Percentiles rank a stretch among this genome's conserved stretches.
These are phyloP conservation scores for Penstemon eatonii DNA, from an alignment of 257 asterid genomes.

Conservation along the genomic window DNA sequence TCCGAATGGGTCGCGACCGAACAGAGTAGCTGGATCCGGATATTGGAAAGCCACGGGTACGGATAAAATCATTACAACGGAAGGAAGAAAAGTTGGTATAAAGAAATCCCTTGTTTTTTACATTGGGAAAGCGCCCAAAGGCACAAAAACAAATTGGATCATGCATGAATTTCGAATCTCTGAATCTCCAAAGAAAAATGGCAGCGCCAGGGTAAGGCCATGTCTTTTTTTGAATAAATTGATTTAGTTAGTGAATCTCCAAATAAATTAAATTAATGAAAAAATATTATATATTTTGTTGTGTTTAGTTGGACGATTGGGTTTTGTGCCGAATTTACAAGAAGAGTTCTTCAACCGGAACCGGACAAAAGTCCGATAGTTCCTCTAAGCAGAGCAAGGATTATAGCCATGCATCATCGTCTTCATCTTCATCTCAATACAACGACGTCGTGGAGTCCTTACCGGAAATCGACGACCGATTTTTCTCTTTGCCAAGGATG, in stretches of 20 bases:
- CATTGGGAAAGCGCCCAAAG: conserved; percentile 89
- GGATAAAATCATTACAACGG: conserved; percentile 54
- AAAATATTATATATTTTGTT: not conserved
- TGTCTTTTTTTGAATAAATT: no score
- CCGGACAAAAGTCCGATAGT: conserved; percentile 32
- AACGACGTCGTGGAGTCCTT: conserved; percentile 65
- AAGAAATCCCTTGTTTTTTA: conserved; percentile 88
- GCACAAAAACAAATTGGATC: conserved; percentile 87
- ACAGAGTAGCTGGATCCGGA: conserved; percentile 83
- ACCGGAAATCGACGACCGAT: conserved; percentile 61
- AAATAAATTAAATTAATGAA: no score
- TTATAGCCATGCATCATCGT: conserved; percentile 54
- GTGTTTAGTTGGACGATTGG: conserved; percentile 74
- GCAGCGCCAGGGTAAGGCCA: conserved; percentile 49
- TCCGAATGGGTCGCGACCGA: conserved; percentile 90
- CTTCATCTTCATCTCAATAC: conserved; percentile 69
- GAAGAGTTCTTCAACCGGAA: conserved; percentile 41
- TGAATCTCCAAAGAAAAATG: conserved; percentile 45
- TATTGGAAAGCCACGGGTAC: conserved; percentile 97
- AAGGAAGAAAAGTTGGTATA: conserved; percentile 84
- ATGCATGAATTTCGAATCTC: conserved; percentile 81
- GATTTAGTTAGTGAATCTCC: no score
- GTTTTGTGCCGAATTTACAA: conserved; percentile 79
- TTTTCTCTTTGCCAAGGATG: conserved; percentile 43
- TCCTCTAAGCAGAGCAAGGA: conserved; percentile 45